Conservation (phyloP, 768 basidiomycete species). For the Asterophora parasitica region DNA sequence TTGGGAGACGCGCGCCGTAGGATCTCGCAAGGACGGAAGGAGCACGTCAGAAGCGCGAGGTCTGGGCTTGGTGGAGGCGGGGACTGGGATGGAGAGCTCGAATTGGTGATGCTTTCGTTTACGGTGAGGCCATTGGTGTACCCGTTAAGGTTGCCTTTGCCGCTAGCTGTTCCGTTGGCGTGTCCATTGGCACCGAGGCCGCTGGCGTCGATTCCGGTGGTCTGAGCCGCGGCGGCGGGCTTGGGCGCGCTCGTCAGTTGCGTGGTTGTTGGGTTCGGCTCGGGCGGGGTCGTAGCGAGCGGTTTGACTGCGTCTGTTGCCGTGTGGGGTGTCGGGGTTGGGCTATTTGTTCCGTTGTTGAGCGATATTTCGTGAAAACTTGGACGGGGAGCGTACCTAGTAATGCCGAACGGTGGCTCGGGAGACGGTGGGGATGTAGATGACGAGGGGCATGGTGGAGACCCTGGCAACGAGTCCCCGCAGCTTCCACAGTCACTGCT, state of each 20-base stretch:
- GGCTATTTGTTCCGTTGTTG: not conserved
- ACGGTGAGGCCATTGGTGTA: too few species aligned
- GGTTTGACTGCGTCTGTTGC: too few species aligned
- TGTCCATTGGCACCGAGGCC: too few species aligned
- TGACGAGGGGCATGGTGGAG: too few species aligned
- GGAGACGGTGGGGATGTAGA: not conserved
- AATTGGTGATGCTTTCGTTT: not conserved
- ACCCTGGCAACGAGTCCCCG: not conserved
- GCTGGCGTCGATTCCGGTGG: too few species aligned
- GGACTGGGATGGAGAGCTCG: too few species aligned
- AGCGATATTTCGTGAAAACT: not conserved
- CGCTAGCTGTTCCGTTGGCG: not conserved
- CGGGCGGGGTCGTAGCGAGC: not conserved
- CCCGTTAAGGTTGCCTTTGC: too few species aligned
- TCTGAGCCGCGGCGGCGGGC: too few species aligned
- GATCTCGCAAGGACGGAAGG: constrained; percentile 37
- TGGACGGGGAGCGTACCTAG: too few species aligned
- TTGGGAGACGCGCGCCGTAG: constrained; percentile 22
- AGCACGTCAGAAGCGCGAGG: constrained; percentile 34
- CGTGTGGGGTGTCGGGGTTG: too few species aligned
- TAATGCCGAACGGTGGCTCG: too few species aligned
- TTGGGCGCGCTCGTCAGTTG: too few species aligned
- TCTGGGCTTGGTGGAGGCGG: constrained; percentile 1
- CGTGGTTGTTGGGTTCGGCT: not conserved
- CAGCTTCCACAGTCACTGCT: not conserved